Evolutionary conservation across 2,329 filamentous ascomycete genomes (phyloP), one percentile per base, ranked within the genome.

Genomic region (Pyrenophora seminiperda): DNA sequence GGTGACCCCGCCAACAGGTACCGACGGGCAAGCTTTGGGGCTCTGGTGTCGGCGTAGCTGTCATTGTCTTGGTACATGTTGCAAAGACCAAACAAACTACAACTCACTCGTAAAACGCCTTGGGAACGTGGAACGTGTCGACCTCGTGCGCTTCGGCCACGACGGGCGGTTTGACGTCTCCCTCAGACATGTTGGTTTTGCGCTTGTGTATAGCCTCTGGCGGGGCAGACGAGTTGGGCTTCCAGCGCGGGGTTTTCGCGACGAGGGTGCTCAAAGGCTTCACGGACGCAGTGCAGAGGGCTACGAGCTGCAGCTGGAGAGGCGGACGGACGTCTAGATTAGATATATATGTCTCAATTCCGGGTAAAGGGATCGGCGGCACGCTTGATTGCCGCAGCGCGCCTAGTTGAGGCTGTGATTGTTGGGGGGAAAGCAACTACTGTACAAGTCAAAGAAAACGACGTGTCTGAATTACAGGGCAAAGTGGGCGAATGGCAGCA

Each of bases 61-160:
- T 56, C 54, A 54, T 51, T 50, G 50, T 24, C 50, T 40, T 33
- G 34, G 41, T 43, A 48, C 37, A 56, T 56, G 56, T 58, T 59
- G 58, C 52, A 66, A 63, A 50, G 24, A 56, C 61, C 46, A 51
- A 52, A 47, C 24, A 49, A 47, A 53, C 31, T 41, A 31, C 47
- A 17, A 68, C 73, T 70, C 60, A 77, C 75, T 73, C 70, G 50
- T 63, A 67, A 58, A 76, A 76, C 3, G 71, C 74, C 56, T 83
- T 75, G 55, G 83, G 83, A 41, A 85, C 81, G 67, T 83, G 78
- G 74, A 77, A 90, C 15, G 88, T 91, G 74, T 90, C 86, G 63
- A 91, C 87, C 69, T 86, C 76, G 74, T 91, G 88, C 67, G 88
- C 87, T 79, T 91, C 89, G 54, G 81, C 80, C 66, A 91, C 88